A percentile compares a stretch with the other conserved stretches of the same genome.
phyloP scores from a whole-genome alignment of 208 protist species.

The Wallacemonas sp. region DNA sequence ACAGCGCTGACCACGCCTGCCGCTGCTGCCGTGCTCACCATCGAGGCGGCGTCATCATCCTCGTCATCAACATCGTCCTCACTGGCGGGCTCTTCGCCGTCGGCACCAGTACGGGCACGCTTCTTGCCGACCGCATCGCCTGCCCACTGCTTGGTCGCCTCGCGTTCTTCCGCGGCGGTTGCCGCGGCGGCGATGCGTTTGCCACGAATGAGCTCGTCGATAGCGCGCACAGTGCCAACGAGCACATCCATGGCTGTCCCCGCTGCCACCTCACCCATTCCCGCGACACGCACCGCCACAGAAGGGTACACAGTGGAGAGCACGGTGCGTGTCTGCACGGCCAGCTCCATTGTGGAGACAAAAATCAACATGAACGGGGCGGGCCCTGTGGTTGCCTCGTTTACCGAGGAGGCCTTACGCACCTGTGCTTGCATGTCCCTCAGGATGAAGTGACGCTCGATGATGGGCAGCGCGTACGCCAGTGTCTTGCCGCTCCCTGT shows the following conservation, averaged over 20 bases:
- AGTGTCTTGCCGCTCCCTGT: conserved; percentile 97
- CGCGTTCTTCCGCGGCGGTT: conserved; percentile 38
- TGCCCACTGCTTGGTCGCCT: conserved; percentile 20
- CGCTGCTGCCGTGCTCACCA: conserved; percentile 1
- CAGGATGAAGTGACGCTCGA: conserved; percentile 79
- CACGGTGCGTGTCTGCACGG: conserved; percentile 81
- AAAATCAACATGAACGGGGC: conserved; percentile 87
- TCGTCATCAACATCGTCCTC: conserved; percentile 30
- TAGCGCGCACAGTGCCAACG: conserved; percentile 67
- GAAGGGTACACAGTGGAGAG: conserved; percentile 69
- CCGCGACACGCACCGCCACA: conserved; percentile 65
- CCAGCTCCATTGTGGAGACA: conserved; percentile 87
- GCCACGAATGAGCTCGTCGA: conserved; percentile 82
- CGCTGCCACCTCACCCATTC: conserved; percentile 55
- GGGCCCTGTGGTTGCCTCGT: neutral
- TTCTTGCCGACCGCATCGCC: conserved; percentile 14
- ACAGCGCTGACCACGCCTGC: conserved; percentile 45
- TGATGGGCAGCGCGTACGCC: conserved; percentile 97
- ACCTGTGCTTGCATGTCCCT: too few species aligned
- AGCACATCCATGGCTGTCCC: conserved; percentile 50
- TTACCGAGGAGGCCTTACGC: too few species aligned
- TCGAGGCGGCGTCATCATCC: conserved; percentile 25
- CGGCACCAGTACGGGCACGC: conserved; percentile 2
- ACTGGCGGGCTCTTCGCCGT: conserved; percentile 16
- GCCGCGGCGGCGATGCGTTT: conserved; percentile 32